A percentile compares a stretch with the other conserved stretches of the same genome.
These are phyloP conservation scores for Syzygium aqueum DNA, from an alignment of 345 rosid genomes.

Conservation along the genomic window DNA sequence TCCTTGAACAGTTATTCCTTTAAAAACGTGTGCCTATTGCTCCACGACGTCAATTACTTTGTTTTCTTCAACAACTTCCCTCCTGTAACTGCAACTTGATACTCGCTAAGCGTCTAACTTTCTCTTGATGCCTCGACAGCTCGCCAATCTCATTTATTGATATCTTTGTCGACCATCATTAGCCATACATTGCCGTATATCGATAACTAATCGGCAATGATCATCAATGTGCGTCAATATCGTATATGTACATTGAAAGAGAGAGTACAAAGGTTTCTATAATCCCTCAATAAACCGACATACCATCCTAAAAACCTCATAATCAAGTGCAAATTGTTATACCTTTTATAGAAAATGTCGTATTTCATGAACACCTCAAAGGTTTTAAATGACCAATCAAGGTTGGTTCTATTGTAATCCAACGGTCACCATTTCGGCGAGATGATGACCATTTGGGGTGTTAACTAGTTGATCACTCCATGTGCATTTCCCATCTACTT, in stretches of 20 bases:
- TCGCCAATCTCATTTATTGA: neutral
- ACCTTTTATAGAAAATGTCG: neutral
- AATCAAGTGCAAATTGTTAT: neutral
- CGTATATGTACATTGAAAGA: too few relatives aligned
- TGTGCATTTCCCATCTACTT: accelerated
- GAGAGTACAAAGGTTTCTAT: too few relatives aligned
- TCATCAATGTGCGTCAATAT: neutral
- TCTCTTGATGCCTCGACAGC: neutral
- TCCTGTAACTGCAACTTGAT: neutral
- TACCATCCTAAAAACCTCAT: neutral
- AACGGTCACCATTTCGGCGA: neutral
- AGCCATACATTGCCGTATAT: neutral
- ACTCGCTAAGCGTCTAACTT: neutral
- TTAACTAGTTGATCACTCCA: neutral
- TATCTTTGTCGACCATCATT: neutral
- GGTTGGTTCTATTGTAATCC: neutral
- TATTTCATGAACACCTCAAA: too few relatives aligned
- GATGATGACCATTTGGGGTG: neutral
- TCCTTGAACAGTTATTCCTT: neutral
- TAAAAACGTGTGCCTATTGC: neutral
- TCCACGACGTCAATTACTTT: neutral
- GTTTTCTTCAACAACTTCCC: neutral
- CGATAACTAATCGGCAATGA: too few relatives aligned
- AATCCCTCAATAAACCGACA: neutral
- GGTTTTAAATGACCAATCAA: neutral